Conservation (phyloP, 2,329 filamentous ascomycete species). For the Pyrenochaeta sp. region DNA sequence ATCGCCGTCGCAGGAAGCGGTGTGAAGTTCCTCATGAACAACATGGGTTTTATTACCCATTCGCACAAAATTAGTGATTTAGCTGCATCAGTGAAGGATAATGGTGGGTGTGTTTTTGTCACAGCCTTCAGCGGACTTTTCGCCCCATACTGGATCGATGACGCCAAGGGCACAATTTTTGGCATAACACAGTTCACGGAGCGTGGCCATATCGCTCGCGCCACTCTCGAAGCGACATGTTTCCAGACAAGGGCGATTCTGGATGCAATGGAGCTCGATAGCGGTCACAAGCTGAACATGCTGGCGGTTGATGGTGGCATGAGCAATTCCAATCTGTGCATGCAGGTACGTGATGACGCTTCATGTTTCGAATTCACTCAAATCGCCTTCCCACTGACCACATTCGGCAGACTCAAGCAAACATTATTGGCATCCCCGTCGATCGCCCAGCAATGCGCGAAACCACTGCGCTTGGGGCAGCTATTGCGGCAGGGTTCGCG, state of each 20-base stretch:
- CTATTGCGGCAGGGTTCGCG: constrained; percentile 87
- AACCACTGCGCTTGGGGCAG: constrained; percentile 86
- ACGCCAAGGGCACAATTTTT: constrained; percentile 84
- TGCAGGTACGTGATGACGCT: constrained; percentile 65
- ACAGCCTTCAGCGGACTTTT: constrained; percentile 92
- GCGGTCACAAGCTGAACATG: constrained; percentile 74
- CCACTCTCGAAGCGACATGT: constrained; percentile 89
- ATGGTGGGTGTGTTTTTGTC: constrained; percentile 83
- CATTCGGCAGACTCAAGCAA: constrained; percentile 72
- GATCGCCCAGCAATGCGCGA: constrained; percentile 88
- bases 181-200: constrained; percentile 87
- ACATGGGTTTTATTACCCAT: constrained; percentile 68
- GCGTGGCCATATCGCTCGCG: constrained; percentile 84
- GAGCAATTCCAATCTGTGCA: constrained; percentile 86
- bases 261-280: constrained; percentile 89
- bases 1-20: constrained; percentile 83
- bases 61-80: constrained; percentile 70
- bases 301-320: constrained; percentile 89
- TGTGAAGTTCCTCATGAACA: constrained; percentile 73
- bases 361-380: background rate
- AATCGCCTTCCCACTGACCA: constrained; percentile 20
- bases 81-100: constrained; percentile 72
- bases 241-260: constrained; percentile 93
- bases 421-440: constrained; percentile 83
- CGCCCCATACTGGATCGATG: constrained; percentile 94